These are phyloP conservation scores for Mucor racemosus DNA, from an alignment of 371 early-diverging fungal genomes.

Conservation along the genomic window DNA sequence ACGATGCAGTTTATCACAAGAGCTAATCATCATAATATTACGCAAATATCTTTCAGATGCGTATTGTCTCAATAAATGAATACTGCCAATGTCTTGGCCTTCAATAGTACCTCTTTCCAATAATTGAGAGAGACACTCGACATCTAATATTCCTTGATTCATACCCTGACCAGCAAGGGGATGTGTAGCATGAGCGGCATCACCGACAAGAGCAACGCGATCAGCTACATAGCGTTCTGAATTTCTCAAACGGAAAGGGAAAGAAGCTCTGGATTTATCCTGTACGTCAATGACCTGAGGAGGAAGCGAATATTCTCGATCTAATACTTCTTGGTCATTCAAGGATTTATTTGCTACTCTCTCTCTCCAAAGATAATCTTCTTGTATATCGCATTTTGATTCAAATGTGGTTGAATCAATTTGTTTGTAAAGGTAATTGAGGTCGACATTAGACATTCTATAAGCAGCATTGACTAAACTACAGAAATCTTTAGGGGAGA, in stretches of 20 bases:
- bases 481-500: slow-evolving; percentile 69
- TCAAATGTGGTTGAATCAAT: slow-evolving; percentile 48
- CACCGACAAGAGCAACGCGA: slow-evolving; percentile 91
- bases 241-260: slow-evolving; percentile 86
- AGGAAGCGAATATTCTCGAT: slow-evolving; percentile 49
- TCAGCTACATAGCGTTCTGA: slow-evolving; percentile 74
- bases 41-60: slow-evolving; percentile 76
- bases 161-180: slow-evolving; percentile 97
- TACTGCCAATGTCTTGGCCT: slow-evolving; percentile 84
- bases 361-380: slow-evolving; percentile 74
- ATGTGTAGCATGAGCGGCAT: slow-evolving; percentile 97
- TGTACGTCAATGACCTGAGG: slow-evolving; percentile 70
- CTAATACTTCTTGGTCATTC: slow-evolving; percentile 24
- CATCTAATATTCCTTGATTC: slow-evolving; percentile 92
- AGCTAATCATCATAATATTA: slow-evolving; percentile 85
- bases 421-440: slow-evolving; percentile 71
- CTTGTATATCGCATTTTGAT: slow-evolving; percentile 51
- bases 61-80: slow-evolving; percentile 73
- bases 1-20: slow-evolving; percentile 80
- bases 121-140: slow-evolving; percentile 66
- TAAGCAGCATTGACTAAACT: slow-evolving; percentile 85
- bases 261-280: slow-evolving; percentile 76
- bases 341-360: slow-evolving; percentile 41
- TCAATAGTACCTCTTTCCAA: slow-evolving; percentile 65
- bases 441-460: slow-evolving; percentile 70